Evolutionary conservation across 176 grass and related monocot genomes (phyloP).

Genomic region (Oryza australiensis): DNA sequence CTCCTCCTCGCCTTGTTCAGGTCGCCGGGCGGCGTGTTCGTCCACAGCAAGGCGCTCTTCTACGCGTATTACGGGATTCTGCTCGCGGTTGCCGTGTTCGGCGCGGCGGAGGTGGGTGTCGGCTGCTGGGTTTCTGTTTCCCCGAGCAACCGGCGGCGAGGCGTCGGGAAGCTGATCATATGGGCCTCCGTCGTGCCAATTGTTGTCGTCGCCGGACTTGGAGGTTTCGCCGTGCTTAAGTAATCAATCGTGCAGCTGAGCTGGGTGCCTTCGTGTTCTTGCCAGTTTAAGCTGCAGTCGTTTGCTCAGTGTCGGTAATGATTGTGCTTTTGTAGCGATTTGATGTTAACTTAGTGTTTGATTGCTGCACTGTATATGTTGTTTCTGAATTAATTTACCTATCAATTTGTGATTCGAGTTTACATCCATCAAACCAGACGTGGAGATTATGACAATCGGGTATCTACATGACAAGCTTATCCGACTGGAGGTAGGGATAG

Average conservation of each 20-base stretch:
- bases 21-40: not conserved
- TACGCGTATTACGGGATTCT: not conserved
- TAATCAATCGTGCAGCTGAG: not conserved
- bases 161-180: not conserved
- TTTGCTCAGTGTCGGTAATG: not conserved
- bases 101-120: not conserved
- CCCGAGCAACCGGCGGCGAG: not conserved
- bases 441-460: too few species aligned
- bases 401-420: not conserved
- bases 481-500: too few species aligned
- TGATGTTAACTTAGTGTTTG: not conserved
- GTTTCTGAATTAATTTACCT: not conserved
- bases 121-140: not conserved
- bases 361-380: not conserved
- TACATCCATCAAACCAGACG: not conserved
- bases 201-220: not conserved
- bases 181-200: not conserved
- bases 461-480: too few species aligned
- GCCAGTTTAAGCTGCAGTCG: too few species aligned
- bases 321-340: not conserved
- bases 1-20: not conserved
- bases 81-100: not conserved
- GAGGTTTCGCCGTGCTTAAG: not conserved
- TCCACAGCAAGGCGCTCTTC: not conserved
- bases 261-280: too few species aligned